These are phyloP conservation scores for Xerocomus spinulosus DNA, from an alignment of 768 basidiomycete genomes.

Conservation along the genomic window DNA sequence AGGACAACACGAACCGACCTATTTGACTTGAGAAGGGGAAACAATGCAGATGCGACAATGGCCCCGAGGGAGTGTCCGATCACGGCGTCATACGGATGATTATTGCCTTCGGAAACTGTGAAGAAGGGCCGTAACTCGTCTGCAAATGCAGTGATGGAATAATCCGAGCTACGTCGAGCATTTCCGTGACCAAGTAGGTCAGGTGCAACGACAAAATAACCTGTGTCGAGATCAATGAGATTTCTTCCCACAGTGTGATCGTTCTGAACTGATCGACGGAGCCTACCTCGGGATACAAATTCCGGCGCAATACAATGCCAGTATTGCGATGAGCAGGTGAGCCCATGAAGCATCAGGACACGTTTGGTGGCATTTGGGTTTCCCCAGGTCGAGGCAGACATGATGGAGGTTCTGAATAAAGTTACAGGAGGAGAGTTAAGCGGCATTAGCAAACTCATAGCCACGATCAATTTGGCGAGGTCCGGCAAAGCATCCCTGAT, in stretches of 20 bases:
- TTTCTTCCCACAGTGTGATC: no score
- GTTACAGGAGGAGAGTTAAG: no score
- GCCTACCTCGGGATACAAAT: slow-evolving; percentile 17
- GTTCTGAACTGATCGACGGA: no score
- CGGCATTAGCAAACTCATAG: no score
- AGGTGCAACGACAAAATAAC: slow-evolving; percentile 23
- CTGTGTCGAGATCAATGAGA: no score
- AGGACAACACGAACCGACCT: slow-evolving; percentile 11
- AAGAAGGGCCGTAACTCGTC: slow-evolving; percentile 15
- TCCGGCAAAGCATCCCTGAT: no score
- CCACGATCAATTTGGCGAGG: no score
- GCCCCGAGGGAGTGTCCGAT: slow-evolving; percentile 22
- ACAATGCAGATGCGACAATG: background rate
- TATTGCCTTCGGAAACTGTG: no score
- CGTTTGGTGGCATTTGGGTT: slow-evolving; percentile 14
- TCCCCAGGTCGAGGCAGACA: slow-evolving; percentile 19
- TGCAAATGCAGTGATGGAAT: background rate
- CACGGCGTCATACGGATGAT: slow-evolving; percentile 9
- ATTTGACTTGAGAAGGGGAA: slow-evolving; percentile 11
- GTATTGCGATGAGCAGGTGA: slow-evolving; percentile 10
- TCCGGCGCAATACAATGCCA: slow-evolving; percentile 15
- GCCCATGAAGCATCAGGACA: slow-evolving; percentile 20
- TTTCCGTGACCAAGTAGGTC: slow-evolving; percentile 20
- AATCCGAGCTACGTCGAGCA: slow-evolving; percentile 2
- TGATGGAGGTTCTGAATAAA: background rate